These are phyloP conservation scores for Dryadomyces quercivorus DNA, from an alignment of 2,329 filamentous ascomycete species.

Conservation along the genomic window DNA sequence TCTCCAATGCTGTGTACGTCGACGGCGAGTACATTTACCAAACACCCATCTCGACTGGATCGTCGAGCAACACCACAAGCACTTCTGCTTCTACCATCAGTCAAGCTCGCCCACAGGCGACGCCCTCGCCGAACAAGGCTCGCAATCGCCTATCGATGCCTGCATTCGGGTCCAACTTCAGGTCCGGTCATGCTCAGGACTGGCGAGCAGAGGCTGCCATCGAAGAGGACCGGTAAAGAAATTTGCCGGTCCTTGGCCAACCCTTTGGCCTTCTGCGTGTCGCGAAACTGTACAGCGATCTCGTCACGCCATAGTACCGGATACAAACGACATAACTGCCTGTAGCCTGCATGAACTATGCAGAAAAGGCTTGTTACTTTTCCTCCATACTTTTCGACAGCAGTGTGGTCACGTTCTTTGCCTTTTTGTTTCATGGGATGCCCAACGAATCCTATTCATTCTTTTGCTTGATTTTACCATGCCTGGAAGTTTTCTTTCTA, in stretches of 20 bases:
- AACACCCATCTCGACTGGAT: conserved; percentile 46
- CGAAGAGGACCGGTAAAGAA: conserved; percentile 4
- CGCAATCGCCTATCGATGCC: conserved; percentile 44
- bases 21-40: conserved; percentile 91
- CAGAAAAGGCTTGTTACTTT: too few species aligned
- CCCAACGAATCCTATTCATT: background rate
- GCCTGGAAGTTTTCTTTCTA: background rate
- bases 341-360: too few species aligned
- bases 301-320: background rate
- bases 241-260: background rate
- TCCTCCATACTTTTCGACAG: too few species aligned
- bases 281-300: background rate
- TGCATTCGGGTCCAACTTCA: conserved; percentile 33
- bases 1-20: conserved; percentile 81
- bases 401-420: background rate
- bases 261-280: background rate
- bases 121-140: conserved; percentile 20
- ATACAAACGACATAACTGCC: too few species aligned
- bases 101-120: conserved; percentile 16
- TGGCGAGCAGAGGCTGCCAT: conserved; percentile 22
- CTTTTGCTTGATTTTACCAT: background rate
- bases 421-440: too few species aligned
- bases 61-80: conserved; percentile 35
- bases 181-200: conserved; percentile 23
- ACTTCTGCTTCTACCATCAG: conserved; percentile 25